phyloP scores from a whole-genome alignment of 805 yeast species.

The Candida chauliodis region DNA sequence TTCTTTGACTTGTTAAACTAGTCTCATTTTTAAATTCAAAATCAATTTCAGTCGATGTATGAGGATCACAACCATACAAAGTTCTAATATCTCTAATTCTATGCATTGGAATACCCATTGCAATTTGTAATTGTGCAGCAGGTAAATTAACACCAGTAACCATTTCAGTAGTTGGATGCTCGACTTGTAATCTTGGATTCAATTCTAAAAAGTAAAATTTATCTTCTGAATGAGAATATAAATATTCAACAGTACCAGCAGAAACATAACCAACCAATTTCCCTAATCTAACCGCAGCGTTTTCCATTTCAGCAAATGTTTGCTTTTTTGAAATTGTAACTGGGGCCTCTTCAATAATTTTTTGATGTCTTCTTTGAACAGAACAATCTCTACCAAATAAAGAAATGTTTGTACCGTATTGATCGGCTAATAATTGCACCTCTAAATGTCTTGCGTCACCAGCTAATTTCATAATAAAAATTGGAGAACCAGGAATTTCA shows the following conservation, averaged over 20 bases:
- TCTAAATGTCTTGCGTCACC: conserved; percentile 98
- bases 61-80: conserved; percentile 94
- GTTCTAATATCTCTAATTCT: conserved; percentile 90
- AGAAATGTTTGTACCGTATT: conserved; percentile 96
- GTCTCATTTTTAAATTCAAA: conserved; percentile 77
- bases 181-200: conserved; percentile 98
- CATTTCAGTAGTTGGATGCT: conserved; percentile 99
- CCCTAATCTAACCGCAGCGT: conserved; percentile 96
- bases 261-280: conserved; percentile 96
- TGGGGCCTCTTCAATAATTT: conserved; percentile 98
- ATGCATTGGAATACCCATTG: conserved; percentile 99
- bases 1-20: conserved; percentile 75
- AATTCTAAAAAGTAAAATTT: conserved; percentile 94
- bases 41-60: conserved; percentile 84
- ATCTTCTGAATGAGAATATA: conserved; percentile 90
- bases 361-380: conserved; percentile 98
- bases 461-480: conserved; percentile 95
- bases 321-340: conserved; percentile 88
- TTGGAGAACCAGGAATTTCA: conserved; percentile 98
- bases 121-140: conserved; percentile 97
- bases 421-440: conserved; percentile 96
- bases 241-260: conserved; percentile 98
- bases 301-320: conserved; percentile 89
- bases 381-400: conserved; percentile 99
- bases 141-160: conserved; percentile 98